Percentiles rank a stretch among this genome's conserved stretches.
These are phyloP conservation scores for Coelastrella sp. DNA, from an alignment of 139 green algal species.

Conservation along the genomic window DNA sequence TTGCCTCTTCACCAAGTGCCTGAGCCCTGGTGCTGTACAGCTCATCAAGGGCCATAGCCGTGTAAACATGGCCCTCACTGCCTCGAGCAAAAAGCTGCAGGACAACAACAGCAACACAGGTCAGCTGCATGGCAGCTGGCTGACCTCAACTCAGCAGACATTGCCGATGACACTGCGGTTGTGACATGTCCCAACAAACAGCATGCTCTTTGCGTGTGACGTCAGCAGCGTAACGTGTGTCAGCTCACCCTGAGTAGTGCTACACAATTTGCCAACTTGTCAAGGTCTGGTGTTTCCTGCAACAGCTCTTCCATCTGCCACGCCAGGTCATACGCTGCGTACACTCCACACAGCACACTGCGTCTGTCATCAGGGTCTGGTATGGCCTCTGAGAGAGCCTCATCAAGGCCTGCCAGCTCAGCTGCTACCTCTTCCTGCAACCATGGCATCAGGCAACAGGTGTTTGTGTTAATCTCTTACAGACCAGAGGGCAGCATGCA, in stretches of 20 bases:
- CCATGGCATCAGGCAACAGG: background rate
- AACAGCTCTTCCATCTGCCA: constrained; percentile 45
- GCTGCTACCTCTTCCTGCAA: constrained; percentile 17
- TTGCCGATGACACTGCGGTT: background rate
- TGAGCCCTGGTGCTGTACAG: background rate
- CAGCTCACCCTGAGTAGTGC: constrained; percentile 24
- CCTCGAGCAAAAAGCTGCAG: constrained; percentile 38
- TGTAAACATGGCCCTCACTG: constrained; percentile 38
- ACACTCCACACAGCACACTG: background rate
- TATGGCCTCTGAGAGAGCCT: background rate
- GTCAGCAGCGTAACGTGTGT: background rate
- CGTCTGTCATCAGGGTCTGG: background rate
- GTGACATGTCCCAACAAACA: background rate
- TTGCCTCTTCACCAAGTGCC: background rate
- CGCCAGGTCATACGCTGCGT: constrained; percentile 36
- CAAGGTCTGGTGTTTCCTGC: background rate
- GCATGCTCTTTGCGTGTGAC: background rate
- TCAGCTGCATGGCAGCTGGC: too few species aligned
- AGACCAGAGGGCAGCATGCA: too few species aligned
- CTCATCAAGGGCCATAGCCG: constrained; percentile 4
- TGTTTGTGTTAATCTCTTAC: too few species aligned
- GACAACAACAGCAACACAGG: background rate
- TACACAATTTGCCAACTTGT: constrained; percentile 18
- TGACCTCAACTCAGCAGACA: too few species aligned
- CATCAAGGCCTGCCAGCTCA: constrained; percentile 3